Evolutionary conservation across 495 filamentous ascomycete genomes (phyloP).

Genomic region (Neurospora cerealis): DNA sequence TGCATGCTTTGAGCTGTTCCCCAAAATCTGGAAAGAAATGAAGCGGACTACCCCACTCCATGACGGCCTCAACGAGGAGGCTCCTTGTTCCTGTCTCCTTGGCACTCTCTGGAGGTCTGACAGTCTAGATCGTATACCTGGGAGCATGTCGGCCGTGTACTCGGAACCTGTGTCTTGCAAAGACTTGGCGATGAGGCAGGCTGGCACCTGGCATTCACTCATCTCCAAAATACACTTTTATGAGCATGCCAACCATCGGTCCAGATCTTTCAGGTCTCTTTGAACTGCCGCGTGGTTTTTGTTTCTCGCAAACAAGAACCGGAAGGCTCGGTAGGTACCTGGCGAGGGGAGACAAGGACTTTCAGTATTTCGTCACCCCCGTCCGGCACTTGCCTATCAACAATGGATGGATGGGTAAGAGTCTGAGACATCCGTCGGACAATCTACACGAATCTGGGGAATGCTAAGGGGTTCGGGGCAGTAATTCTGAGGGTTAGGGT

Average conservation of each 20-base stretch:
- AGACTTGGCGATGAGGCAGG: not conserved
- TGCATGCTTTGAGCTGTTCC: not conserved
- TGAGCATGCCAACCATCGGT: not conserved
- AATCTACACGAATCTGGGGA: not conserved
- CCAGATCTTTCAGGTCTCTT: not conserved
- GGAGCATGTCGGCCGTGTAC: not conserved
- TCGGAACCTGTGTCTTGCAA: not conserved
- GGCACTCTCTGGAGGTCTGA: not conserved
- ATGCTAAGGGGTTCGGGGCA: not conserved
- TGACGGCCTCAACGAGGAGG: not conserved
- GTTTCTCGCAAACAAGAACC: not conserved
- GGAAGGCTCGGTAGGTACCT: not conserved
- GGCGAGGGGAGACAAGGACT: not conserved
- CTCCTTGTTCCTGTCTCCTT: not conserved
- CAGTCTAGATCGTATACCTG: not conserved
- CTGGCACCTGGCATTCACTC: not conserved
- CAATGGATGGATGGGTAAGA: not conserved
- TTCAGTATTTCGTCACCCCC: not conserved
- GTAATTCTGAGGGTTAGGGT: not conserved
- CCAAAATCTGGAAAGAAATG: not conserved
- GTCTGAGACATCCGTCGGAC: not conserved
- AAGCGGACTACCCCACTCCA: not conserved
- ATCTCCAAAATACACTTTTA: not conserved
- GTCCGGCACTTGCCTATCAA: not conserved
- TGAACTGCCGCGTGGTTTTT: not conserved